Percentiles rank a stretch among this genome's conserved stretches.
Evolutionary conservation across 176 grass and related monocot genomes (phyloP).

Genomic region (Typha latifolia): DNA sequence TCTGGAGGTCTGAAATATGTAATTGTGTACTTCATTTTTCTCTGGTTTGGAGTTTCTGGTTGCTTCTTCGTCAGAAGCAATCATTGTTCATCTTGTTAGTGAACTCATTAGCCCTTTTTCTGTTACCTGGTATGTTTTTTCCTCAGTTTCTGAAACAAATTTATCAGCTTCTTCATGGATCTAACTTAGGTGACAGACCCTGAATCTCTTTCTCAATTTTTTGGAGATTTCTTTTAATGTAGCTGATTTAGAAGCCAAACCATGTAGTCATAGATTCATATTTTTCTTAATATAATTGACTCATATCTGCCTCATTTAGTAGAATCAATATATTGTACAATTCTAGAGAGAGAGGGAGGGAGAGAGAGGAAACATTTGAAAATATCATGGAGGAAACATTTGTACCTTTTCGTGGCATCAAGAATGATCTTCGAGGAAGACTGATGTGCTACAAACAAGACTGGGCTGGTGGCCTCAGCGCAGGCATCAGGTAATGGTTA

Average conservation of each 20-base stretch:
- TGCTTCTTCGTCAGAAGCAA: no score
- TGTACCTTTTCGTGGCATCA: slow-evolving; percentile 78
- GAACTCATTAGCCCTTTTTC: background rate
- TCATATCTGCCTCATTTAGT: background rate
- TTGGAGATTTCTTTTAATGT: background rate
- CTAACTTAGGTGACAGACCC: background rate
- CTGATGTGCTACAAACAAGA: slow-evolving; percentile 94
- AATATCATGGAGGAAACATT: slow-evolving; percentile 85
- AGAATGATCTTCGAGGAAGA: slow-evolving; percentile 65
- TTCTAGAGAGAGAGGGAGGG: no score
- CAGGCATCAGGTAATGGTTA: slow-evolving; percentile 60
- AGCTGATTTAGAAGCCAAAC: background rate
- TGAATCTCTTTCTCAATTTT: background rate
- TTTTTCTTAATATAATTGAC: background rate
- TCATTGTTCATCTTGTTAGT: no score
- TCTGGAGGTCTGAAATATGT: background rate
- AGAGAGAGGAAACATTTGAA: background rate
- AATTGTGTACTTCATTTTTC: no score
- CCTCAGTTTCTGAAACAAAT: background rate
- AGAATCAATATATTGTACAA: background rate
- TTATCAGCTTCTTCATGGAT: slow-evolving; percentile 2
- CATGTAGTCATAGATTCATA: background rate
- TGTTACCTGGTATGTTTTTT: background rate
- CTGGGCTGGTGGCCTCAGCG: slow-evolving; percentile 66
- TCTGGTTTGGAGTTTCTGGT: no score